phyloP scores from a whole-genome alignment of 257 asterid genomes.

The Mentha longifolia region DNA sequence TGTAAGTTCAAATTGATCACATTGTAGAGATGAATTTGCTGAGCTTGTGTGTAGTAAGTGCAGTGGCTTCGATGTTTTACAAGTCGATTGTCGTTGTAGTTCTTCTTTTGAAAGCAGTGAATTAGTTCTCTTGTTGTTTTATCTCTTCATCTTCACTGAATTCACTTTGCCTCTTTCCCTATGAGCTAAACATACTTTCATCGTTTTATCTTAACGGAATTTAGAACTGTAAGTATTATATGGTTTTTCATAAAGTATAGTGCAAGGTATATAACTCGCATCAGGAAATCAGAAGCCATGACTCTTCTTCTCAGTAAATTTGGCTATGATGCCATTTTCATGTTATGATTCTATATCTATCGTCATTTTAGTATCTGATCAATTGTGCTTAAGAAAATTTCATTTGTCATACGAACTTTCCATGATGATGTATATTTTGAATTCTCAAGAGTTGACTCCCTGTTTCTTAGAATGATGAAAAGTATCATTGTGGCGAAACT shows the following conservation, averaged over 20 bases:
- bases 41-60: neutral
- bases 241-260: neutral
- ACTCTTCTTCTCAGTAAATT: slow-evolving; percentile 11
- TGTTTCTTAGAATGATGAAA: slow-evolving; percentile 68
- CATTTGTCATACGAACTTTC: neutral
- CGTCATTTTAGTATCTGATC: neutral
- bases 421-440: slow-evolving; percentile 2
- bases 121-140: neutral
- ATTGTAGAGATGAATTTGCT: neutral
- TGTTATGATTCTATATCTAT: slow-evolving; percentile 18
- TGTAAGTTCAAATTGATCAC: slow-evolving; percentile 17
- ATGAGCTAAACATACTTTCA: slow-evolving; percentile 4
- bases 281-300: neutral
- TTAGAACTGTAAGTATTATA: neutral
- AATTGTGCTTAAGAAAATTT: neutral
- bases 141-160: neutral
- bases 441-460: slow-evolving; percentile 19
- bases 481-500: slow-evolving; percentile 90
- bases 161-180: slow-evolving; percentile 8
- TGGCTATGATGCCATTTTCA: slow-evolving; percentile 3
- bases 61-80: neutral
- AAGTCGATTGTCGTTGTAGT: neutral
- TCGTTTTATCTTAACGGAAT: slow-evolving; percentile 1
- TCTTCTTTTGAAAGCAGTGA: slow-evolving; percentile 5
- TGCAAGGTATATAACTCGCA: no score